Evolutionary conservation across 2,329 filamentous ascomycete species (phyloP), one percentile per base, ranked within the genome.

Genomic region (Colletotrichum sansevieriae): DNA sequence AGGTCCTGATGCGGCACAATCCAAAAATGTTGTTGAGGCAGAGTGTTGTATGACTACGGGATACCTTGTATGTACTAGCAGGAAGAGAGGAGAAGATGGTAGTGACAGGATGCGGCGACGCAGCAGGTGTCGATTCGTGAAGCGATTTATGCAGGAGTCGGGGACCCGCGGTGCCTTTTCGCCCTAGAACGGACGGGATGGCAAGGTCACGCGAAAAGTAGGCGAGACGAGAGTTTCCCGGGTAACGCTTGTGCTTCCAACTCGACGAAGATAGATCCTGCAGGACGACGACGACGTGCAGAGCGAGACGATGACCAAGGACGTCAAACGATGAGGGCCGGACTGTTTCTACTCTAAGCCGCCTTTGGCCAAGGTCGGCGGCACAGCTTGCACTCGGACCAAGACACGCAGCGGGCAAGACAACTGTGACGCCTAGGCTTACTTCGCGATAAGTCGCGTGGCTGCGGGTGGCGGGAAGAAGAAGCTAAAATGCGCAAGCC

Each of bases 61-160:
- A 41, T 52, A 22, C 41, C 46, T 68, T 39, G 46, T 57, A 25
- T 46, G 54, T 52, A 25, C 20, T 41, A 46, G 43, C 44, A 47
- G 57, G 39, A 65, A 44, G 41, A 59, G 56, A 59, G 63, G n/a
- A 13, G 35, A 37, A 37, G 47, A 29, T 37, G 64, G 59, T 35
- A 51, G 63, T 22, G 59, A 20, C 35, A 49, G 55, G 33, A 65
- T 55, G 25, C 52, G 35, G 47, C 39, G 15, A 25, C 52, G n/a
- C 35, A 55, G 39, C 15, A 29, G 51, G 25, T 47, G 47, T 47
- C 20, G 56, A 51, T 51, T 52, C 37, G n/a, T 63, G 37, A 46
- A 29, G 60, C 39, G n/a, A 56, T 18, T 55, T 46, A 56, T 61
- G 66, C 55, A 66, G 66, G 41, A 49, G 66, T 47, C 39, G 46